Conservation (phyloP, 2,329 filamentous ascomycete species). For the Colletotrichum sp. region DNA sequence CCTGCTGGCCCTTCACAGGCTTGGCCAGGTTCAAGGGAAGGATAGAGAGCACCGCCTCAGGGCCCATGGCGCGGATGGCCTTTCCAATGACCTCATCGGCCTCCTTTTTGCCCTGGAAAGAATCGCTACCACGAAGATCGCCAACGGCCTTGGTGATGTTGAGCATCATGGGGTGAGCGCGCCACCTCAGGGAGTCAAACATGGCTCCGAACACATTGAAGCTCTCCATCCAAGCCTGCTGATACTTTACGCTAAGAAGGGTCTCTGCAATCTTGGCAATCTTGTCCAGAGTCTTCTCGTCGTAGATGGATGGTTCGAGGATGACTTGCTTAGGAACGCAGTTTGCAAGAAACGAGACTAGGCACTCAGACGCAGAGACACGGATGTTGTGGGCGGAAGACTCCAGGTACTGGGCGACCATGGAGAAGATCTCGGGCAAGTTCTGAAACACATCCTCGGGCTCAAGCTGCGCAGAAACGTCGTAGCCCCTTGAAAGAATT, state of each 20-base stretch:
- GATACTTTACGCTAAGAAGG: constrained; percentile 87
- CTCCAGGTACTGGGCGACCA: constrained; percentile 82
- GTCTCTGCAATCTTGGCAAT: constrained; percentile 75
- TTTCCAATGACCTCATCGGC: constrained; percentile 89
- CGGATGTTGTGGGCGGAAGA: constrained; percentile 93
- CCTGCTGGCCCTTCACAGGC: constrained; percentile 77
- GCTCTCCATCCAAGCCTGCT: constrained; percentile 92
- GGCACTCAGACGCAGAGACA: constrained; percentile 90
- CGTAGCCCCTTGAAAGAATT: constrained; percentile 91
- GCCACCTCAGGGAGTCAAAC: constrained; percentile 88
- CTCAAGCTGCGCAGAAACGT: constrained; percentile 87
- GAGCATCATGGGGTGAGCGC: constrained; percentile 77
- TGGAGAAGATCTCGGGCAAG: constrained; percentile 81
- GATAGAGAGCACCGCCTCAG: constrained; percentile 80
- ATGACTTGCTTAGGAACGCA: constrained; percentile 86
- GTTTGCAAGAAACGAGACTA: constrained; percentile 91
- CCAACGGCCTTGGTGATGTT: constrained; percentile 81
- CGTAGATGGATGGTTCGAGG: constrained; percentile 87
- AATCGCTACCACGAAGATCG: constrained; percentile 84
- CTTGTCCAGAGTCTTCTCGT: constrained; percentile 88
- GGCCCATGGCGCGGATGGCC: constrained; percentile 89
- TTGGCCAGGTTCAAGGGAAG: constrained; percentile 86
- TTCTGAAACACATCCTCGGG: constrained; percentile 92
- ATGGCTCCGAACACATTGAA: constrained; percentile 88
- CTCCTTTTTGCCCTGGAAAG: constrained; percentile 93